phyloP scores from a whole-genome alignment of 2,329 filamentous ascomycete genomes.

The Ophiostoma fasciatum region DNA sequence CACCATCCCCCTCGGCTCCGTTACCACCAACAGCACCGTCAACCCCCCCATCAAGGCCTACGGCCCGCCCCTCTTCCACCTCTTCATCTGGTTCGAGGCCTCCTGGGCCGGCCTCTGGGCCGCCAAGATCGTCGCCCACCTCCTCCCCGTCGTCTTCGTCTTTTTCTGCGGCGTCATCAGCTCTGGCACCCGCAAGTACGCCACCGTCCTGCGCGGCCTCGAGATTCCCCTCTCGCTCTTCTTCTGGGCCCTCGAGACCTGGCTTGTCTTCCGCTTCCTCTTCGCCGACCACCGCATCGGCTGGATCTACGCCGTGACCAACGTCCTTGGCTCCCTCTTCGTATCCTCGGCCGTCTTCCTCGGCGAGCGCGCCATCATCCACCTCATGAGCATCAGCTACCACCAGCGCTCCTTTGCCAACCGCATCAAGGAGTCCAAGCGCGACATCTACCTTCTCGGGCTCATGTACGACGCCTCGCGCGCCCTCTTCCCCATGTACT shows the following conservation, averaged over 20 bases:
- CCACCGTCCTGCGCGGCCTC: slow-evolving; percentile 46
- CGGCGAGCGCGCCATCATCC: slow-evolving; percentile 63
- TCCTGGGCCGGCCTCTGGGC: slow-evolving; percentile 54
- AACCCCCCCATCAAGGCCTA: slow-evolving; percentile 12
- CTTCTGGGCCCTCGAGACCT: slow-evolving; percentile 50
- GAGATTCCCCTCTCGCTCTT: slow-evolving; percentile 54
- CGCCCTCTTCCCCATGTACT: slow-evolving; percentile 82
- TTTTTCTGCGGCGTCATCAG: slow-evolving; percentile 56
- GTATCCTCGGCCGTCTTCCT: slow-evolving; percentile 57
- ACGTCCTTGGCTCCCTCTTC: slow-evolving; percentile 51
- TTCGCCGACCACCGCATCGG: slow-evolving; percentile 26
- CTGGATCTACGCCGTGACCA: slow-evolving; percentile 46
- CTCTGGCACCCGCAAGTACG: slow-evolving; percentile 56
- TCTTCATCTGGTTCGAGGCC: slow-evolving; percentile 56
- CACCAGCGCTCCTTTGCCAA: slow-evolving; percentile 72
- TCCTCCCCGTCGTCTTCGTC: slow-evolving; percentile 48
- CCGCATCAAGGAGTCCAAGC: slow-evolving; percentile 80
- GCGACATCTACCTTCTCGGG: slow-evolving; percentile 64
- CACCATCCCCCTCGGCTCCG: slow-evolving; percentile 15
- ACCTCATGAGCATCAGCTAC: slow-evolving; percentile 73
- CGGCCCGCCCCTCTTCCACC: slow-evolving; percentile 38
- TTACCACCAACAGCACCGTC: slow-evolving; percentile 13
- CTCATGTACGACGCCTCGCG: slow-evolving; percentile 84
- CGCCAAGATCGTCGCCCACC: slow-evolving; percentile 48
- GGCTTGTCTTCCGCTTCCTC: slow-evolving; percentile 45